These are phyloP conservation scores for Glycine soja DNA, from an alignment of 306 rosid genomes.

Conservation along the genomic window DNA sequence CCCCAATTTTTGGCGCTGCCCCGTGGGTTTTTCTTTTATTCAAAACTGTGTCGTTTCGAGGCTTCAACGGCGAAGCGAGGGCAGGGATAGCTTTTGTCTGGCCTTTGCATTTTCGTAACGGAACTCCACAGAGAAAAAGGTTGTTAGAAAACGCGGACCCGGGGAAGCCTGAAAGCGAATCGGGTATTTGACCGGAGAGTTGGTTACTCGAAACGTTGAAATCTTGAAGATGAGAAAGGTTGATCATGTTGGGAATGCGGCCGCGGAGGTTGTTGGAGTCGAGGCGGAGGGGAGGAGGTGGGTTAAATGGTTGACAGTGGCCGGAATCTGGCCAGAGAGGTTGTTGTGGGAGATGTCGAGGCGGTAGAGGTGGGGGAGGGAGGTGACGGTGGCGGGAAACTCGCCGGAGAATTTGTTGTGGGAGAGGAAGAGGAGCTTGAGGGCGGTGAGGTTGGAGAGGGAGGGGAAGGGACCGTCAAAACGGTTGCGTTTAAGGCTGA, in stretches of 20 bases:
- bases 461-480: constrained; percentile 66
- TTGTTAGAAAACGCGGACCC: constrained; percentile 62
- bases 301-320: constrained; percentile 54
- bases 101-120: constrained; percentile 53
- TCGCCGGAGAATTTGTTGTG: constrained; percentile 69
- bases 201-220: constrained; percentile 70
- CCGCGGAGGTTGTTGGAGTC: constrained; percentile 67
- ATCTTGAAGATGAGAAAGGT: constrained; percentile 63
- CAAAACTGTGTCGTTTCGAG: constrained; percentile 38
- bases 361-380: constrained; percentile 74
- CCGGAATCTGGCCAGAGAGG: constrained; percentile 69
- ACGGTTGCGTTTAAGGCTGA: constrained; percentile 79
- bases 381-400: constrained; percentile 54
- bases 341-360: constrained; percentile 81
- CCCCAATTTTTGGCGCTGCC: constrained; percentile 45
- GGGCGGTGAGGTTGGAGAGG: constrained; percentile 66
- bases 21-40: constrained; percentile 10
- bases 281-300: constrained; percentile 74
- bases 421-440: constrained; percentile 75
- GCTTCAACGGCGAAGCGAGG: constrained; percentile 68
- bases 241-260: constrained; percentile 54
- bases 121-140: constrained; percentile 70
- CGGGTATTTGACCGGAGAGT: constrained; percentile 71
- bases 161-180: constrained; percentile 60
- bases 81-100: constrained; percentile 39